Conservation (phyloP, 2,329 filamentous ascomycete genomes). For the Fusarium papillatum region DNA sequence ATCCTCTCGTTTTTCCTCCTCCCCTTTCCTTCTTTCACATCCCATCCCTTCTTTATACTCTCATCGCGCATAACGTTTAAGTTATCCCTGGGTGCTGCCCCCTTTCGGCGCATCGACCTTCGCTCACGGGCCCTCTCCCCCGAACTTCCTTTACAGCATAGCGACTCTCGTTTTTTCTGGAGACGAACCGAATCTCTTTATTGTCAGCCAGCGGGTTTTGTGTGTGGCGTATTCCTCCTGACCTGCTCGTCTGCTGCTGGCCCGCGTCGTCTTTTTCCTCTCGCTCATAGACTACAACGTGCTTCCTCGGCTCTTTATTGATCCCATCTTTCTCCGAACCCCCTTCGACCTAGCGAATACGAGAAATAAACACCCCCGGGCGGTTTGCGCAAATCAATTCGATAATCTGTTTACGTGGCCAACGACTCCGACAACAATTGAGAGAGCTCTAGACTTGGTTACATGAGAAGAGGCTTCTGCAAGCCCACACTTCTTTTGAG, state of each 20-base stretch:
- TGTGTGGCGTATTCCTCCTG: conserved; percentile 27
- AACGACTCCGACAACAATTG: not conserved
- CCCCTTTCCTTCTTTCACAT: conserved; percentile 16
- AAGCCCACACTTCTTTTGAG: conserved; percentile 2
- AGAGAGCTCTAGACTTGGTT: not conserved
- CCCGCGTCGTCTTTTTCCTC: not conserved
- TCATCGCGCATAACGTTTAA: not conserved
- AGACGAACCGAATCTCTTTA: conserved; percentile 6
- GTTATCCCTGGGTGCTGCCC: conserved; percentile 32
- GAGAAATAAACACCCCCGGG: conserved; percentile 11
- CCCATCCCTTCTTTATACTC: conserved; percentile 24
- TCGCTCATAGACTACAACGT: conserved; percentile 10
- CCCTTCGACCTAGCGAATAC: conserved; percentile 24
- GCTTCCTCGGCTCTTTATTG: conserved; percentile 9
- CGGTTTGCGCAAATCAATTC: conserved; percentile 8
- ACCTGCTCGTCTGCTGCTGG: conserved; percentile 8
- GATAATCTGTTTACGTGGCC: conserved; percentile 13
- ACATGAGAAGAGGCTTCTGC: not conserved
- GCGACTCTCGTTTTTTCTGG: conserved; percentile 32
- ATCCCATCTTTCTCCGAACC: conserved; percentile 12
- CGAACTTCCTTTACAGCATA: conserved; percentile 13
- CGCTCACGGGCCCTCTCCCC: conserved; percentile 23
- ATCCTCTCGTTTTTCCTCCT: conserved; percentile 32
- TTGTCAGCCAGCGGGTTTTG: conserved; percentile 9
- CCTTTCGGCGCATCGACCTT: conserved; percentile 36